phyloP scores from a whole-genome alignment of 352 stramenopile genomes.

The Phytopythium cucurbitacearum region DNA sequence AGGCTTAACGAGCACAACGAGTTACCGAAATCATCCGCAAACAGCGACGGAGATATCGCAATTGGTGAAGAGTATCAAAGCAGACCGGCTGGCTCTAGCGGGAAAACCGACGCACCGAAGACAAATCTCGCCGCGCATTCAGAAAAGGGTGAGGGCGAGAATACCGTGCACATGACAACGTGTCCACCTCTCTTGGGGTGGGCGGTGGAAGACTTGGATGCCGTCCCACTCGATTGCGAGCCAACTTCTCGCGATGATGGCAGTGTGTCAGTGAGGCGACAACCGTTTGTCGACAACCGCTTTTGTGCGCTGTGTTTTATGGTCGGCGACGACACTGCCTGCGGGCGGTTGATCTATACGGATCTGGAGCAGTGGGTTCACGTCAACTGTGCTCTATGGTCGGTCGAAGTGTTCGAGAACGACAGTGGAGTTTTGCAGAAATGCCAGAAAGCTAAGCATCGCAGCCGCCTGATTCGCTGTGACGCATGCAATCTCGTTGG shows the following conservation, averaged over 20 bases:
- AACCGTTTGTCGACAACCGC: conserved; percentile 50
- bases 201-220: conserved; percentile 8
- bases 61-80: no score
- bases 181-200: conserved; percentile 38
- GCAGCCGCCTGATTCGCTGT: conserved; percentile 88
- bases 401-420: conserved; percentile 89
- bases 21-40: neutral
- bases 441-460: conserved; percentile 86
- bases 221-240: no score
- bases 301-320: conserved; percentile 82
- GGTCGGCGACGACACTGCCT: conserved; percentile 65
- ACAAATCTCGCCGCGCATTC: neutral
- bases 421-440: conserved; percentile 62
- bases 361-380: conserved; percentile 89
- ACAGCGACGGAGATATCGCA: neutral
- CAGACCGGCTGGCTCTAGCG: no score
- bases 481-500: conserved; percentile 87
- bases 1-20: no score
- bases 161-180: conserved; percentile 31
- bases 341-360: conserved; percentile 77
- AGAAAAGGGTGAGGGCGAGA: conserved; percentile 1
- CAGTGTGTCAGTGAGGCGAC: neutral
- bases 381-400: conserved; percentile 92
- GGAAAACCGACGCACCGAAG: no score
- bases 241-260: neutral